Evolutionary conservation across 106 monocot species (phyloP).

Genomic region (Phalaenopsis equestris): DNA sequence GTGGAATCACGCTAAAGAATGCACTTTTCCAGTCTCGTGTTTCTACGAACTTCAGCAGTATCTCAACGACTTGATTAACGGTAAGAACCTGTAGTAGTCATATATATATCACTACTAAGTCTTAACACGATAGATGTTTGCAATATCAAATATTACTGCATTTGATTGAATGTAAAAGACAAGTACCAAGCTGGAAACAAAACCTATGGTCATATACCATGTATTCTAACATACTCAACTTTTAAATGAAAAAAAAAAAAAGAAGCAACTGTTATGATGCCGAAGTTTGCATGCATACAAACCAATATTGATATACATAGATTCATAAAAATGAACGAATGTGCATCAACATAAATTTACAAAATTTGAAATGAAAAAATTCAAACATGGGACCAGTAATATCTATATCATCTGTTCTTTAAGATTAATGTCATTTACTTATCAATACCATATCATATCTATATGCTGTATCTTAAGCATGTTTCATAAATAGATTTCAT

Average conservation of each 20-base stretch:
- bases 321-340: too few species aligned
- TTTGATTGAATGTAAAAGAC: too few species aligned
- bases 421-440: not conserved
- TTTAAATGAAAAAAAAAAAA: too few species aligned
- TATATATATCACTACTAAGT: not conserved
- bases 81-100: conserved; percentile 66
- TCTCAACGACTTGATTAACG: conserved; percentile 96
- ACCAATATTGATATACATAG: too few species aligned
- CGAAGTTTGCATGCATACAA: too few species aligned
- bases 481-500: not conserved
- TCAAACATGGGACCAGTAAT: not conserved
- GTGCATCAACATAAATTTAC: not conserved
- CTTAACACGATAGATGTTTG: too few species aligned
- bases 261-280: too few species aligned
- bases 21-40: conserved; percentile 85
- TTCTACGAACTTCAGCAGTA: conserved; percentile 83
- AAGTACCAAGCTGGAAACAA: too few species aligned
- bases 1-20: conserved; percentile 96
- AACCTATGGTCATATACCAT: too few species aligned
- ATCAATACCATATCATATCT: not conserved
- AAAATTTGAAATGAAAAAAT: not conserved
- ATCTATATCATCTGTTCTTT: not conserved
- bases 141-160: too few species aligned
- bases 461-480: not conserved
- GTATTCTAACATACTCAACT: too few species aligned